Conservation (phyloP, 2,329 filamentous ascomycete species). For the Thielaviopsis punctulata region DNA sequence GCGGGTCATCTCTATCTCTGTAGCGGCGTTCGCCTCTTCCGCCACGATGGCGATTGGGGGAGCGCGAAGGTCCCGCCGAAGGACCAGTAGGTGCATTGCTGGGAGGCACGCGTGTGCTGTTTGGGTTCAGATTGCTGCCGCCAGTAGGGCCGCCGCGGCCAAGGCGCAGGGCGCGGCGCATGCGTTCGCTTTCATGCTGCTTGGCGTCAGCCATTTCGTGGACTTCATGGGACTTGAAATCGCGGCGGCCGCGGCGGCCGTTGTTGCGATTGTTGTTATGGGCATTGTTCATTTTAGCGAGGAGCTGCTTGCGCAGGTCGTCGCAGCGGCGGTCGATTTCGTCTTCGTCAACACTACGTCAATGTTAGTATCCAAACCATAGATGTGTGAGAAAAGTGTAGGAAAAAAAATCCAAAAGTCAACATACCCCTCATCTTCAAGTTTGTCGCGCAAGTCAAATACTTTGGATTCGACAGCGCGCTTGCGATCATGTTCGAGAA, state of each 20-base stretch:
- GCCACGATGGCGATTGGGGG: not conserved
- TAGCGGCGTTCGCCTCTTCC: conserved; percentile 4
- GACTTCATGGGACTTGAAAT: conserved; percentile 80
- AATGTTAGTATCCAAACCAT: not conserved
- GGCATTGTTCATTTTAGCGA: conserved; percentile 22
- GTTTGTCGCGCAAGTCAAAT: conserved; percentile 69
- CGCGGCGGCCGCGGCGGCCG: conserved; percentile 24
- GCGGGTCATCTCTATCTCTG: conserved; percentile 9
- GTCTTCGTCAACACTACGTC: conserved; percentile 56
- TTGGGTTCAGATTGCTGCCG: not conserved
- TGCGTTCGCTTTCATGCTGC: conserved; percentile 80
- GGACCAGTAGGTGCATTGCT: too few species aligned
- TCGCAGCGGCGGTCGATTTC: conserved; percentile 58
- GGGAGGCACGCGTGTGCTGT: not conserved
- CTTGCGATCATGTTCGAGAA: conserved; percentile 85
- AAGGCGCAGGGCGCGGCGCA: conserved; percentile 57
- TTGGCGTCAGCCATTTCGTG: conserved; percentile 94
- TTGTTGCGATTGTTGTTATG: conserved; percentile 3
- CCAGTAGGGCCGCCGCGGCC: not conserved
- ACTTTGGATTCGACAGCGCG: conserved; percentile 86
- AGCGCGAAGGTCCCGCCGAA: not conserved
- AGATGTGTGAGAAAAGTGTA: too few species aligned
- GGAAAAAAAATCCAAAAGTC: not conserved
- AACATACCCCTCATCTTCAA: conserved; percentile 74
- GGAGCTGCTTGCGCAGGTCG: conserved; percentile 24